These are phyloP conservation scores for Rhododendron henanense DNA, from an alignment of 148 eudicot species.

Conservation along the genomic window DNA sequence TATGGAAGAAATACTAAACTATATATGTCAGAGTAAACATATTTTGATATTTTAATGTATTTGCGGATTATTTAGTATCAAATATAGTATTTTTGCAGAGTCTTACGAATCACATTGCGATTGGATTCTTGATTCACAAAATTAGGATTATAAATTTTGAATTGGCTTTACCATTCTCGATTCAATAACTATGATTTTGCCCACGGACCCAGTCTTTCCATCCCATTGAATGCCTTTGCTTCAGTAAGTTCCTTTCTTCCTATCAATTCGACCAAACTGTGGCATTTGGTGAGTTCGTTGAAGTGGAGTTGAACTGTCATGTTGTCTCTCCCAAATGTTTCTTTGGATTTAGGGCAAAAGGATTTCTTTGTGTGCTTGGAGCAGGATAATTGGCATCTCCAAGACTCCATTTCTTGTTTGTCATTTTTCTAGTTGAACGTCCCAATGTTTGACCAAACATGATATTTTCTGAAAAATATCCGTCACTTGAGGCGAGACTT, in stretches of 20 bases:
- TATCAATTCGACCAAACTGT: neutral
- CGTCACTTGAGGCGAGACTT: neutral
- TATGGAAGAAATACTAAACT: neutral
- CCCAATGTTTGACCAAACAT: neutral
- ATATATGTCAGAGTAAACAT: neutral
- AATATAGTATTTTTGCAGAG: no score
- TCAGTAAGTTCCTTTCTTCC: neutral
- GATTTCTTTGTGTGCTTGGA: neutral
- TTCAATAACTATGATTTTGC: no score
- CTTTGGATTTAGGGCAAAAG: neutral
- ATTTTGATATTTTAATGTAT: neutral
- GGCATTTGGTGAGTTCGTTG: neutral
- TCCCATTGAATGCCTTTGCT: neutral
- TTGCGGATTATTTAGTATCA: neutral
- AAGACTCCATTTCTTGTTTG: neutral
- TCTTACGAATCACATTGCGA: neutral
- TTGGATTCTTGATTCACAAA: neutral
- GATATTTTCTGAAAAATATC: neutral
- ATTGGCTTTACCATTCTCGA: neutral
- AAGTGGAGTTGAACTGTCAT: no score
- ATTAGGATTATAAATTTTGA: neutral
- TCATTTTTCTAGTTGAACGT: neutral
- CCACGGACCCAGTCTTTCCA: neutral
- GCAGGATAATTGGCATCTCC: neutral
- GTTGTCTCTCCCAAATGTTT: neutral